Base-by-base conservation (phyloP, 2,329 filamentous ascomycete species). In the Lecanoromycetidae sp. region DNA sequence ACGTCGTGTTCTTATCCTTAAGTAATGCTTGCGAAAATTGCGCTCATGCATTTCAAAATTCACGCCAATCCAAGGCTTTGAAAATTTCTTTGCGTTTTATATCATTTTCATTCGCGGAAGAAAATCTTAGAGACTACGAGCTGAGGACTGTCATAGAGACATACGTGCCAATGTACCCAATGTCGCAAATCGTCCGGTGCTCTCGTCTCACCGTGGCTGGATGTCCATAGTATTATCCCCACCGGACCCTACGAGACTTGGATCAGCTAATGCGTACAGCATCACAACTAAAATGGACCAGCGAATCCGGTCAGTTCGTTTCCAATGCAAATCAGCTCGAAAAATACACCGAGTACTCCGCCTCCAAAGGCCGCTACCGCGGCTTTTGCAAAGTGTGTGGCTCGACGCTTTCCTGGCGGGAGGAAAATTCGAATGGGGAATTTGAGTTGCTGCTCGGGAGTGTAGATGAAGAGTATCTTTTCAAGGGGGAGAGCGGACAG, bases 131-230 rank as follows among this genome's bases (percentile, higher is more conserved):
- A n/a, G n/a, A n/a, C n/a, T n/a, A n/a, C n/a, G 2, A 36, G 13
- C 7, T 17, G 19, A 25, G 36, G 20, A 35, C 1, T n/a, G 32
- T 38, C 38, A 38, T 45, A 71, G 69, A 63, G 63, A 50, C 57
- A 60, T 37, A 72, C 68, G 5, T 77, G 73, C 57, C 72, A 76
- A 54, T 77, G 74, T 61, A 71, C 69, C 5, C 72, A 75, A 57
- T 76, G 72, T 59, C 71, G 74, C 56, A 71, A 71, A 48, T 65
- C 69, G 50, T 70, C 70, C 6, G 72, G 72, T 43, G 57, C 66
- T 3, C 64, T 76, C 44, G 59, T 74, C 54, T 63, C 67, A 51
- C 59, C 63, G 46, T 58, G 64, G 40, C 66, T 74, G 55, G 56
- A 46, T 4, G 54, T 72, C 0, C 63, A 64, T 4, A n/a, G 17